Evolutionary conservation across 1,284 basidiomycete genomes (phyloP).

Genomic region (Phylloboletellus chloephorus): DNA sequence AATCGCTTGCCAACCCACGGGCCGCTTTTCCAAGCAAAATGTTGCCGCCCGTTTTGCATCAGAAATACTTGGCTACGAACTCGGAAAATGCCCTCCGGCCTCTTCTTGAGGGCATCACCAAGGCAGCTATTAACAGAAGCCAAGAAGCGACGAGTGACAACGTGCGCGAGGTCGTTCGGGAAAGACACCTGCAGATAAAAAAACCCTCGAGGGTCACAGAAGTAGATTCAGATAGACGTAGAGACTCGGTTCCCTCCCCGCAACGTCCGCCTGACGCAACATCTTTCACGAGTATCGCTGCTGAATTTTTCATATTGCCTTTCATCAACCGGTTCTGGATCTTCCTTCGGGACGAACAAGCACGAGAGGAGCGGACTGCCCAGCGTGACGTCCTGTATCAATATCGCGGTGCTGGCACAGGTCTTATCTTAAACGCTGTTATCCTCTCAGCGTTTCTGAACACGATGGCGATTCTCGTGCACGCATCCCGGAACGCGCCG

Average conservation of each 20-base stretch:
- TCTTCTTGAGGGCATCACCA: conserved; percentile 57
- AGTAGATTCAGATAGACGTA: conserved; percentile 23
- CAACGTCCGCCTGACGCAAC: conserved; percentile 26
- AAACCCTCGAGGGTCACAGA: conserved; percentile 45
- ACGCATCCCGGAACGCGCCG: conserved; percentile 73
- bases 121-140: conserved; percentile 51
- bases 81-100: conserved; percentile 40
- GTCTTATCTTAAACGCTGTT: conserved; percentile 72
- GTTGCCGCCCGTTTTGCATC: conserved; percentile 67
- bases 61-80: conserved; percentile 51
- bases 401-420: conserved; percentile 72
- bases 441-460: conserved; percentile 71
- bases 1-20: conserved; percentile 34
- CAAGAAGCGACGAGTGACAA: conserved; percentile 46
- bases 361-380: conserved; percentile 63
- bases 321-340: conserved; percentile 87
- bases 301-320: conserved; percentile 83
- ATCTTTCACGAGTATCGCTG: conserved; percentile 72
- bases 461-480: conserved; percentile 75
- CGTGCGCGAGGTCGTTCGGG: conserved; percentile 58
- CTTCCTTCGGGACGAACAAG: conserved; percentile 79
- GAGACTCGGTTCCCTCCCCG: conserved; percentile 4
- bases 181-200: conserved; percentile 69
- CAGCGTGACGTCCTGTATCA: conserved; percentile 42
- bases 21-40: conserved; percentile 72